Evolutionary conservation across 805 yeast species (phyloP).

Genomic region (Naumovozyma castellii): DNA sequence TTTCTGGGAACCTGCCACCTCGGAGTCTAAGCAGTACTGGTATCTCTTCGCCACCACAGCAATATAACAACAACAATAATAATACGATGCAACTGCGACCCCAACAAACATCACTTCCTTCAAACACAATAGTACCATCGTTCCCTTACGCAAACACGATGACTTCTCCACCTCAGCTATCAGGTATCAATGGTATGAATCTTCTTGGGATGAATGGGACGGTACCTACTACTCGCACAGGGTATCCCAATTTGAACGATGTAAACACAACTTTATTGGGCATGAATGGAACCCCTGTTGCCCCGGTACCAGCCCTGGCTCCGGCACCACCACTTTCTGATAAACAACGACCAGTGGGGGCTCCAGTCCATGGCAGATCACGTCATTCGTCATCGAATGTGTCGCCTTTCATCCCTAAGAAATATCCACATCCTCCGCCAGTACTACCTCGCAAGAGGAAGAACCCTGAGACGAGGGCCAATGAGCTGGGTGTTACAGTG

Average conservation of each 20-base stretch:
- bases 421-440: conserved; percentile 13
- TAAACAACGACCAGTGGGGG: no score
- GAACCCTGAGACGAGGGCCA: background rate
- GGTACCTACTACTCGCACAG: background rate
- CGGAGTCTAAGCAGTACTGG: background rate
- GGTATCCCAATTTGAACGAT: background rate
- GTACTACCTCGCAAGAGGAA: background rate
- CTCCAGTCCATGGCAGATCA: background rate
- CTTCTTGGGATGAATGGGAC: background rate
- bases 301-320: background rate
- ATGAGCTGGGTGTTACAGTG: conserved; percentile 1
- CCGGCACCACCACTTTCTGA: no score
- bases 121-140: no score
- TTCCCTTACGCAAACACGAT: no score
- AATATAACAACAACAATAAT: no score
- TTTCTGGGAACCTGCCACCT: background rate
- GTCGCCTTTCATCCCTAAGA: conserved; percentile 29
- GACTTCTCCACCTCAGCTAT: no score
- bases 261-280: background rate
- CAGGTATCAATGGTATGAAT: background rate
- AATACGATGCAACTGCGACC: background rate
- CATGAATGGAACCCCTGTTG: background rate
- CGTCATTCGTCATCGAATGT: conserved; percentile 4
- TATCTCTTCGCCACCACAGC: background rate
- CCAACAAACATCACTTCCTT: background rate